Evolutionary conservation across 345 rosid species (phyloP).

Genomic region (Melaleuca quinquenervia): DNA sequence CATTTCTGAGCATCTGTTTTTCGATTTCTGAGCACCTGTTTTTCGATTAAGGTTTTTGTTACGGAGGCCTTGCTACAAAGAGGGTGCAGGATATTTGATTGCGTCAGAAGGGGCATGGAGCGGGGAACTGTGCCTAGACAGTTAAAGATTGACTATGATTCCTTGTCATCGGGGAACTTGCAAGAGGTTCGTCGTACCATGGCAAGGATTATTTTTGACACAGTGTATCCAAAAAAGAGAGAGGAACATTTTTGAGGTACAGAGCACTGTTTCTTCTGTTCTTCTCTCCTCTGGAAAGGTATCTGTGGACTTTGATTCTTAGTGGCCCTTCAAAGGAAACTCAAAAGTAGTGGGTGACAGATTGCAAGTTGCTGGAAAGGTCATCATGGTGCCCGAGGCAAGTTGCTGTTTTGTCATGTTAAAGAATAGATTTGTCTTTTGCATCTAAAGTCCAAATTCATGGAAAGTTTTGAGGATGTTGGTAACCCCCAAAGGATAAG

Average conservation of each 20-base stretch:
- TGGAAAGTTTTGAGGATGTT: background rate
- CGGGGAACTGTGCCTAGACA: conserved; percentile 31
- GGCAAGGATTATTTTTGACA: conserved; percentile 83
- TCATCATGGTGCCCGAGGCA: background rate
- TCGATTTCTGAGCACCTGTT: background rate
- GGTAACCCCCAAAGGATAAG: background rate
- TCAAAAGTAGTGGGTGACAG: background rate
- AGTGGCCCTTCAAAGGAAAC: background rate
- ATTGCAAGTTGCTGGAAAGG: background rate
- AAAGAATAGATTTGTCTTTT: background rate
- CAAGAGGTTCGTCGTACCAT: conserved; percentile 52
- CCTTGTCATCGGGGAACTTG: conserved; percentile 39
- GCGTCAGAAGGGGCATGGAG: conserved; percentile 29
- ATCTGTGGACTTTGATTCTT: background rate
- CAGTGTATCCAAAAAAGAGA: conserved; percentile 41
- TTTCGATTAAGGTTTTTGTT: conserved; percentile 53
- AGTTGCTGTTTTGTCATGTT: background rate
- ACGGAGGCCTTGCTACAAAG: conserved; percentile 33
- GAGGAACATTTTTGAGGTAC: background rate
- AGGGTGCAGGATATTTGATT: conserved; percentile 41
- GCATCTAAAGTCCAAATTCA: background rate
- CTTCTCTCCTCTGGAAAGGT: background rate
- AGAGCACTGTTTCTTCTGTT: background rate
- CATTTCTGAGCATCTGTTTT: background rate
- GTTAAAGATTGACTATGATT: conserved; percentile 42